Percentiles rank a stretch among this genome's conserved stretches.
These are phyloP conservation scores for Pezicula radicicola DNA, from an alignment of 2,329 filamentous ascomycete genomes.

Conservation along the genomic window DNA sequence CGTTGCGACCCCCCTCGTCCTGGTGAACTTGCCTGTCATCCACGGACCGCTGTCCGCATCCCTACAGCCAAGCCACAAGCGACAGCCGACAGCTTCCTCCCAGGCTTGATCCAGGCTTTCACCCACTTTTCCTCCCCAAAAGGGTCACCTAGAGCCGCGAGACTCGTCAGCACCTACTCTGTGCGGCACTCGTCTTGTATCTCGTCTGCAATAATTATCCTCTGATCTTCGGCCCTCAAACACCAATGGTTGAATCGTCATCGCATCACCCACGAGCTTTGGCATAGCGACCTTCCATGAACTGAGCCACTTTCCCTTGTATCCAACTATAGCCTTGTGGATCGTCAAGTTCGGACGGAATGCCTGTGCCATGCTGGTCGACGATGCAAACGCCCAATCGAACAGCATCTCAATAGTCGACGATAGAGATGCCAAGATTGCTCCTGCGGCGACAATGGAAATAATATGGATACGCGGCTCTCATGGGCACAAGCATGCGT, in stretches of 20 bases:
- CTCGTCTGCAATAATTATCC: slow-evolving; percentile 2
- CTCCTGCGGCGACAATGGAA: neutral
- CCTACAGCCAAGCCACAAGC: slow-evolving; percentile 4
- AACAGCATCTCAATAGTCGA: neutral
- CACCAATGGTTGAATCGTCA: slow-evolving; percentile 11
- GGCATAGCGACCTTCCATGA: neutral
- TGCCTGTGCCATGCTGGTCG: neutral
- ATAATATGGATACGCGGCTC: slow-evolving; percentile 13
- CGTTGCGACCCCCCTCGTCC: too few relatives aligned
- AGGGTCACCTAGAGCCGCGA: slow-evolving; percentile 3
- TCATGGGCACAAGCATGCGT: slow-evolving; percentile 1
- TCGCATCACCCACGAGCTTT: neutral
- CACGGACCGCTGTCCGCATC: neutral
- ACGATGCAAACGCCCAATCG: neutral
- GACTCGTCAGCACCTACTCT: slow-evolving; percentile 17
- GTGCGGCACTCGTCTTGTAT: neutral
- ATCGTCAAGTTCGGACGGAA: slow-evolving; percentile 8
- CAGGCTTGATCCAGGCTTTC: too few relatives aligned
- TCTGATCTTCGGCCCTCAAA: slow-evolving; percentile 9
- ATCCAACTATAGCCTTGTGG: slow-evolving; percentile 3
- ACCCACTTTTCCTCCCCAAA: slow-evolving; percentile 3
- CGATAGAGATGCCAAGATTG: neutral
- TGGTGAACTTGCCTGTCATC: too few relatives aligned
- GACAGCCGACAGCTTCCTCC: too few relatives aligned
- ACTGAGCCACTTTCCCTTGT: neutral